Evolutionary conservation across 805 yeast genomes (phyloP).

Genomic region (Suhomyces sp.): DNA sequence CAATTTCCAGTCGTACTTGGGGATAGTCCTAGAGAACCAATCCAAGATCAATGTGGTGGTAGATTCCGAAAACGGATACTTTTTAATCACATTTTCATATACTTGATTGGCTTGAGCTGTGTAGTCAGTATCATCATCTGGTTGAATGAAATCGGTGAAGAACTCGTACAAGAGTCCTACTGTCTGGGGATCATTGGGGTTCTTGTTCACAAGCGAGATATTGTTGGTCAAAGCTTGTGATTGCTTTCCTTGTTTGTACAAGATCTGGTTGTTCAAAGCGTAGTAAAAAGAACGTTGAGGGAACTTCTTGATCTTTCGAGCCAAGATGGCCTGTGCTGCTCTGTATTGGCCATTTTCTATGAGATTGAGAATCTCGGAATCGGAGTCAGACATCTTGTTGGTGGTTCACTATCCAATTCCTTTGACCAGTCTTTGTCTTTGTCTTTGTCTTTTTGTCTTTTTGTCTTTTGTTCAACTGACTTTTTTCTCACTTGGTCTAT

Average conservation of each 20-base stretch:
- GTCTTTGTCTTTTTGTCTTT: too few relatives aligned
- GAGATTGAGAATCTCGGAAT: slow-evolving; percentile 37
- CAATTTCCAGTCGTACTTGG: slow-evolving; percentile 46
- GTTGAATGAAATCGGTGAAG: slow-evolving; percentile 27
- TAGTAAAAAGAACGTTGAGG: slow-evolving; percentile 59
- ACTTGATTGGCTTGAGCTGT: slow-evolving; percentile 42
- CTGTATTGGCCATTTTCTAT: slow-evolving; percentile 54
- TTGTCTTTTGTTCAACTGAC: background rate
- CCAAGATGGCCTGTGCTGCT: slow-evolving; percentile 50
- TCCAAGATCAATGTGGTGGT: slow-evolving; percentile 44
- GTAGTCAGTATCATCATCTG: slow-evolving; percentile 1
- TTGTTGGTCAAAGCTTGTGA: slow-evolving; percentile 33
- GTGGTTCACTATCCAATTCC: too few relatives aligned
- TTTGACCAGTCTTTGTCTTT: too few relatives aligned
- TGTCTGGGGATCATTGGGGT: slow-evolving; percentile 57
- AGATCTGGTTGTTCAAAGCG: slow-evolving; percentile 42
- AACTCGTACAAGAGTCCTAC: slow-evolving; percentile 48
- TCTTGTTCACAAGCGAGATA: slow-evolving; percentile 27
- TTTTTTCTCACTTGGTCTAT: background rate
- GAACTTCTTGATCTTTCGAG: slow-evolving; percentile 48
- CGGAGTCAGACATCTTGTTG: slow-evolving; percentile 13
- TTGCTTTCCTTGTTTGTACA: slow-evolving; percentile 32
- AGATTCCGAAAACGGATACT: slow-evolving; percentile 44
- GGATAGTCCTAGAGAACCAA: slow-evolving; percentile 60
- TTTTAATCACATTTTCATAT: slow-evolving; percentile 58